Evolutionary conservation across 1,284 basidiomycete genomes (phyloP).

Genomic region (Fomitopsis betulina): DNA sequence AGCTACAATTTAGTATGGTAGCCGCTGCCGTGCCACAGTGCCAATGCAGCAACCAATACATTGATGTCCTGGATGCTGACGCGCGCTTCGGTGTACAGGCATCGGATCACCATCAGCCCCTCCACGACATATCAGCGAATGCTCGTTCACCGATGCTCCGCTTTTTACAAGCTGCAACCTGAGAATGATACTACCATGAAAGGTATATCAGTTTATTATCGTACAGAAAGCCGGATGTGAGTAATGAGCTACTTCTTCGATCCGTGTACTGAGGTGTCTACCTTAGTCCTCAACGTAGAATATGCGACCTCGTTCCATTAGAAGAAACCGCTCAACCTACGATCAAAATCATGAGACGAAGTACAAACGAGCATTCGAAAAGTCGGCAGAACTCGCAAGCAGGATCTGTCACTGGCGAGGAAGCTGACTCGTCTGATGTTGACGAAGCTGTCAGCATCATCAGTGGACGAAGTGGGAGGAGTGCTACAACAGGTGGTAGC

Average conservation of each 20-base stretch:
- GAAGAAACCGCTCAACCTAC: constrained; percentile 64
- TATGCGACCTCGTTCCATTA: constrained; percentile 75
- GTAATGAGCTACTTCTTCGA: background rate
- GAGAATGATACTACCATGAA: constrained; percentile 66
- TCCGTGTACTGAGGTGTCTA: background rate
- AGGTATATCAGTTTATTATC: constrained; percentile 49
- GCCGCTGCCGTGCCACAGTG: background rate
- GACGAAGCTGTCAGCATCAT: constrained; percentile 72
- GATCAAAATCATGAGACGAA: constrained; percentile 81
- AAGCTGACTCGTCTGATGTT: constrained; percentile 67
- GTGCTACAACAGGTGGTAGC: constrained; percentile 52
- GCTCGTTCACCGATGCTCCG: constrained; percentile 76
- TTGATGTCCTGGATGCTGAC: background rate
- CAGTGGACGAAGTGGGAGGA: constrained; percentile 40
- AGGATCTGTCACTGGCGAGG: constrained; percentile 66
- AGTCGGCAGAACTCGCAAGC: constrained; percentile 47
- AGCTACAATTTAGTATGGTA: too few relatives aligned
- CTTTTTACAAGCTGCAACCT: constrained; percentile 66
- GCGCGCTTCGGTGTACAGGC: constrained; percentile 32
- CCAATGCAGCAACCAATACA: background rate
- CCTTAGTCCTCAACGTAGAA: constrained; percentile 58
- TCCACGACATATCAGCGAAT: constrained; percentile 76
- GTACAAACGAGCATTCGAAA: constrained; percentile 42
- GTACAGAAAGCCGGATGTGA: constrained; percentile 68
- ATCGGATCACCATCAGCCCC: constrained; percentile 58